Base-by-base conservation (phyloP, 345 rosid genomes). In the Pseudoturritis turrita region DNA sequence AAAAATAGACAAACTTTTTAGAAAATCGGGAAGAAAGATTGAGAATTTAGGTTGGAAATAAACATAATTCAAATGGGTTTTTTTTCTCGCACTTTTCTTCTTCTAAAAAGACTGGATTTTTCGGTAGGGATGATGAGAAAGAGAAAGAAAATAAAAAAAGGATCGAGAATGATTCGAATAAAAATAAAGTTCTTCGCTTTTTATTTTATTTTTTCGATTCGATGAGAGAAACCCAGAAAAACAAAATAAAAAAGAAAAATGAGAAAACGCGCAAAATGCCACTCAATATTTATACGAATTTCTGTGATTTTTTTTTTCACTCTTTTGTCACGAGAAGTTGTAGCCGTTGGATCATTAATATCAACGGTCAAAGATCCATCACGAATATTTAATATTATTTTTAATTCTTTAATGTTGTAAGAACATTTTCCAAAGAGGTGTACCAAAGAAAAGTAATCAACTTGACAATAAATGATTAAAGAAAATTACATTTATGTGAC, bases 91-190 rank as follows among this genome's bases (percentile, higher is more conserved):
- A 68, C 79, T 62, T 63, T 49, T 37, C 37, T 33, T 28, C 23
- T 53, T 52, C 39, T 45, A 21, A 62, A 75, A 63, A 76, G 66
- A 76, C 23, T 76, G 47, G 28, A 70, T 46, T 62, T 70, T 70
- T 66, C 35, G 51, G 80, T 37, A 53, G 59, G 59, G 71, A 70
- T 62, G 47, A 70, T 29, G 68, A 70, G 37, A 39, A 65, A n/a
- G 41, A 54, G 50, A 13, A 52, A 8, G 26, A 2, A 25, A 25
- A 25, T n/a, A 25, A 25, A 3, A 55, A 76, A 76, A 47, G 66
- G 75, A 76, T 70, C 66, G 68, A 47, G 80, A 64, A 46, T 77
- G 72, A 70, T 77, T 77, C 80, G 80, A 77, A 76, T 47, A 43
- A 69, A 62, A 76, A 37, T 54, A 70, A 62, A 76, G 75, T 61